Percentiles rank a stretch among this genome's conserved stretches.
These are phyloP conservation scores for Cytospora mali DNA, from an alignment of 2,329 filamentous ascomycete species.

Conservation along the genomic window DNA sequence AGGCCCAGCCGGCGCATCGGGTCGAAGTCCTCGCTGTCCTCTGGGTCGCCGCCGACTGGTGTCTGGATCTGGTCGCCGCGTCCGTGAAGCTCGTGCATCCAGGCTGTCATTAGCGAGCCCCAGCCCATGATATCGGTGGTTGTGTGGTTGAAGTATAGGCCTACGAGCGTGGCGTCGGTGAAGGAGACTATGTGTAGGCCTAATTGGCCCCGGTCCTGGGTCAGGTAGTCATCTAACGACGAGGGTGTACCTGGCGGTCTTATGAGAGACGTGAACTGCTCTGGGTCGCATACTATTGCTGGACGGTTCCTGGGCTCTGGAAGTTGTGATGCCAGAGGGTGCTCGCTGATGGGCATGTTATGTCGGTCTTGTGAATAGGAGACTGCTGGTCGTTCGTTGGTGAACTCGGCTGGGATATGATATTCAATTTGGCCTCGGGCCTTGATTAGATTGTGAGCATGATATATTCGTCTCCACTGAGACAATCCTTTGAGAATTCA, in stretches of 20 bases:
- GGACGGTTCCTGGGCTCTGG: conserved; percentile 33
- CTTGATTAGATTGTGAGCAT: background rate
- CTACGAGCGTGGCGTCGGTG: conserved; percentile 44
- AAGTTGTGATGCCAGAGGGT: conserved; percentile 39
- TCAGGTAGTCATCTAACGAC: conserved; percentile 40
- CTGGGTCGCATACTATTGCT: conserved; percentile 33
- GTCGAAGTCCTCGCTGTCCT: conserved; percentile 32
- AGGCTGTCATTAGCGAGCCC: conserved; percentile 41
- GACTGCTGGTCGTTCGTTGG: conserved; percentile 39
- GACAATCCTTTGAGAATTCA: too few species aligned
- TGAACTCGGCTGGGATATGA: conserved; percentile 43
- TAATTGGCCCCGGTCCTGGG: conserved; percentile 43
- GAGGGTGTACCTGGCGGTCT: conserved; percentile 31
- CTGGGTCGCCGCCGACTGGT: conserved; percentile 28
- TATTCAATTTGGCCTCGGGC: conserved; percentile 41
- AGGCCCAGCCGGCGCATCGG: conserved; percentile 34
- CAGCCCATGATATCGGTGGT: conserved; percentile 45
- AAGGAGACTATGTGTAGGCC: conserved; percentile 47
- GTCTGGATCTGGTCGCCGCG: conserved; percentile 37
- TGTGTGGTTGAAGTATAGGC: conserved; percentile 44
- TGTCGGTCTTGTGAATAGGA: conserved; percentile 39
- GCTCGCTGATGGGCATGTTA: conserved; percentile 36
- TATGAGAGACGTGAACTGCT: conserved; percentile 31
- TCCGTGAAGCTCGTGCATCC: conserved; percentile 42
- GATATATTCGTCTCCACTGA: too few species aligned